These are phyloP conservation scores for Sordariomycetes sp. DNA, from an alignment of 2,329 filamentous ascomycete species.

Conservation along the genomic window DNA sequence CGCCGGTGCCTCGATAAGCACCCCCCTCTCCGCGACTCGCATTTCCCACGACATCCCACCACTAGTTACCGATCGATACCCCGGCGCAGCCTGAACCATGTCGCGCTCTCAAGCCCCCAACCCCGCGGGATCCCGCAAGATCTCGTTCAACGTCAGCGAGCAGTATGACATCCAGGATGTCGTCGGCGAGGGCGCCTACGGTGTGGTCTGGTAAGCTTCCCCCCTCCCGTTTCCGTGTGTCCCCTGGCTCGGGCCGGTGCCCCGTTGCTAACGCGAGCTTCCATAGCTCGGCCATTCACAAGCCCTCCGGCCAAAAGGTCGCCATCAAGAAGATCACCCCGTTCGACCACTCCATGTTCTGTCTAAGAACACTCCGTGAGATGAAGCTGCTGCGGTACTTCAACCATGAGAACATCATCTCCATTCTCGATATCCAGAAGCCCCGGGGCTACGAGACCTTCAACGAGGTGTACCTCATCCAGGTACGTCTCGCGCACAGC, in stretches of 20 bases:
- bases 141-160: slow-evolving; percentile 99
- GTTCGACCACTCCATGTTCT: slow-evolving; percentile 99
- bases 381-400: slow-evolving; percentile 99
- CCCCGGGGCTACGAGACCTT: slow-evolving; percentile 92
- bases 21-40: not conserved
- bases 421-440: slow-evolving; percentile 97
- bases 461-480: slow-evolving; percentile 96
- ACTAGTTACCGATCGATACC: not conserved
- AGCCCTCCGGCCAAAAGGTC: slow-evolving; percentile 95
- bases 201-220: slow-evolving; percentile 82
- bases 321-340: slow-evolving; percentile 99
- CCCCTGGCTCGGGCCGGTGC: not conserved
- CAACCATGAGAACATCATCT: slow-evolving; percentile 99
- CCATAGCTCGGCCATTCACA: slow-evolving; percentile 84
- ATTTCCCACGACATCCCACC: not conserved
- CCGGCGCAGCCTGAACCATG: slow-evolving; percentile 23
- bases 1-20: not conserved
- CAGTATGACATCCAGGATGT: slow-evolving; percentile 99
- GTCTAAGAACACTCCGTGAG: slow-evolving; percentile 87
- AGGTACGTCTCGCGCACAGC: slow-evolving; percentile 45
- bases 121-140: slow-evolving; percentile 68
- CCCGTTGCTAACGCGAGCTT: not conserved
- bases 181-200: slow-evolving; percentile 95
- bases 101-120: slow-evolving; percentile 46
- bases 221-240: not conserved